Conservation (phyloP, 805 yeast genomes). For the Zygotorulaspora sp. region DNA sequence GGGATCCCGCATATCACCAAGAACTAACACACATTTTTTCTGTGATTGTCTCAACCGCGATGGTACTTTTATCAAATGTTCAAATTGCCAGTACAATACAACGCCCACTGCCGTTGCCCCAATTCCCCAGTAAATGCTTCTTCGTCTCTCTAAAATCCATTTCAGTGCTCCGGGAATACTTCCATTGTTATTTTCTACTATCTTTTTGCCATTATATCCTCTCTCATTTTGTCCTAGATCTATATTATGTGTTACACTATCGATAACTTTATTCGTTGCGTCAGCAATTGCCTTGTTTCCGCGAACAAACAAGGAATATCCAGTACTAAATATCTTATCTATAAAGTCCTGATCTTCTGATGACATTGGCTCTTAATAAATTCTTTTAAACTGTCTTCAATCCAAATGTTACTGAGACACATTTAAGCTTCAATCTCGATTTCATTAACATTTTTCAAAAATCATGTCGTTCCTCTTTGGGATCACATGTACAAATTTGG, state of each 20-base stretch:
- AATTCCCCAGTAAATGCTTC: constrained; percentile 11
- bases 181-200: background rate
- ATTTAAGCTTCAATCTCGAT: too few relatives aligned
- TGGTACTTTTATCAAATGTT: constrained; percentile 13
- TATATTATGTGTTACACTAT: too few relatives aligned
- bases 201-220: background rate
- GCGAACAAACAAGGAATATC: constrained; percentile 13
- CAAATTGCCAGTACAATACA: constrained; percentile 15
- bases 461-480: too few relatives aligned
- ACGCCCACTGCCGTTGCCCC: constrained; percentile 19
- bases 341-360: constrained; percentile 22
- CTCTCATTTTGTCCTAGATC: constrained; percentile 3
- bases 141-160: too few relatives aligned
- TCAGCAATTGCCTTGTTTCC: constrained; percentile 12
- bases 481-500: too few relatives aligned
- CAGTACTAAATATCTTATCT: constrained; percentile 25
- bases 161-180: background rate
- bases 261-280: constrained; percentile 10
- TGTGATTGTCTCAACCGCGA: constrained; percentile 18
- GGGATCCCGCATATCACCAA: constrained; percentile 36
- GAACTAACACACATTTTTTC: constrained; percentile 22
- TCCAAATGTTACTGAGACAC: too few relatives aligned
- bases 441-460: too few relatives aligned
- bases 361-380: too few relatives aligned
- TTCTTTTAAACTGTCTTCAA: too few relatives aligned